phyloP scores from a whole-genome alignment of 768 basidiomycete genomes.

The Rhodotorula sphaerocarpa region DNA sequence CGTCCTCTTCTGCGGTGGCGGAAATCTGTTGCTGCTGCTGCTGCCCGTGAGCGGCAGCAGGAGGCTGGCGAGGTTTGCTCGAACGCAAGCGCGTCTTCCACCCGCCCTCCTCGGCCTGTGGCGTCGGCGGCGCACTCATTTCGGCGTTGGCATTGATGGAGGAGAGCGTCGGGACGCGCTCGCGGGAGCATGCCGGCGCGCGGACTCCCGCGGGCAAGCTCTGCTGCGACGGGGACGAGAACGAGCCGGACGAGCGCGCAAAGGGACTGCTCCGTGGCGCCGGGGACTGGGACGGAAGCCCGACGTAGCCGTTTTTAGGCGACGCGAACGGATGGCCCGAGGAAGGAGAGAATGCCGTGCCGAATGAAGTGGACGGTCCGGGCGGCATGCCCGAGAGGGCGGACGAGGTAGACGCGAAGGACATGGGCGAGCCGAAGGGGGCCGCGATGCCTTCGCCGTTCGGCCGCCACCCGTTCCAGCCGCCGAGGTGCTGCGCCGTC shows the following conservation, averaged over 20 bases:
- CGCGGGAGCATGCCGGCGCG: slow-evolving; percentile 7
- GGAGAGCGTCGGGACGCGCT: background rate
- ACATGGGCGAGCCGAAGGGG: slow-evolving; percentile 12
- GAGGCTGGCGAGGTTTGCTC: background rate
- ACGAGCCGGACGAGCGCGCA: too few relatives aligned
- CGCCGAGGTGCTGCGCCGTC: background rate
- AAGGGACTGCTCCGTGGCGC: background rate
- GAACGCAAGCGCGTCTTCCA: background rate
- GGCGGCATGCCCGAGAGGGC: background rate
- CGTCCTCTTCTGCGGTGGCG: background rate
- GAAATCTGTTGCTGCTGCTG: background rate
- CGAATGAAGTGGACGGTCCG: background rate
- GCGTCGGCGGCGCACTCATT: too few relatives aligned
- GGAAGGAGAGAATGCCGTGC: background rate
- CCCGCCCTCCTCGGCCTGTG: background rate
- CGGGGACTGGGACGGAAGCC: too few relatives aligned
- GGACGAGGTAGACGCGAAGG: background rate
- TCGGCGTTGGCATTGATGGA: background rate
- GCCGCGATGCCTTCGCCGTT: background rate
- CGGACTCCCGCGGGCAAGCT: background rate
- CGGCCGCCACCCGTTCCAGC: slow-evolving; percentile 11
- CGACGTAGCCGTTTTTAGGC: background rate
- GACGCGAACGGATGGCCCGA: background rate
- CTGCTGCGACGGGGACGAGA: too few relatives aligned
- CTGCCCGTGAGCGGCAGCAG: background rate